A percentile compares a stretch with the other conserved stretches of the same genome.
Conservation (phyloP, 371 early-diverging fungal species). For the Umbelopsis sp. region DNA sequence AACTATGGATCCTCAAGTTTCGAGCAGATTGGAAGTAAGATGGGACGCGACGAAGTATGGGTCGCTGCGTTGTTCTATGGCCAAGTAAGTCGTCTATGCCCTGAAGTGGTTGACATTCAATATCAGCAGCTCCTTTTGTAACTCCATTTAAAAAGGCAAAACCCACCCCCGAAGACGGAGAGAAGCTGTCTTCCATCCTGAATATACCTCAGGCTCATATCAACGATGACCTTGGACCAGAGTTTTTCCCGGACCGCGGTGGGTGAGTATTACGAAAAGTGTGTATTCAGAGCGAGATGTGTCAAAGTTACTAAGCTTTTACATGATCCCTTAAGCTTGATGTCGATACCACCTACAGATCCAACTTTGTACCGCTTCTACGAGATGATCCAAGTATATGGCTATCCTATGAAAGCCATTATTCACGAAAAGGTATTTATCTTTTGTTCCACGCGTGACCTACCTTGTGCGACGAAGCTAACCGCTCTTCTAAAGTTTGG, state of each 20-base stretch:
- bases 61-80: slow-evolving; percentile 75
- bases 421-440: slow-evolving; percentile 60
- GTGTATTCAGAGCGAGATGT: not conserved
- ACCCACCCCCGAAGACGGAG: slow-evolving; percentile 51
- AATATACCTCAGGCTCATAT: slow-evolving; percentile 60
- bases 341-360: slow-evolving; percentile 52
- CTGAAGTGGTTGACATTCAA: not conserved
- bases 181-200: slow-evolving; percentile 51
- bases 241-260: slow-evolving; percentile 62
- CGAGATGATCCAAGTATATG: slow-evolving; percentile 61
- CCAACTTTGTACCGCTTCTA: slow-evolving; percentile 59
- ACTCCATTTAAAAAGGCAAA: slow-evolving; percentile 41
- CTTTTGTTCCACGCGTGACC: not conserved
- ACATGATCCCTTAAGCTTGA: slow-evolving; percentile 30
- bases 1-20: slow-evolving; percentile 40
- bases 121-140: not conserved
- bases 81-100: slow-evolving; percentile 38
- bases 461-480: not conserved
- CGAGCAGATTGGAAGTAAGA: slow-evolving; percentile 57
- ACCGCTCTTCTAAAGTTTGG: slow-evolving; percentile 42
- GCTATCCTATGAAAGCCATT: slow-evolving; percentile 55
- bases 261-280: slow-evolving; percentile 31
- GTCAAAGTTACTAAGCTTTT: not conserved
- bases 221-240: slow-evolving; percentile 52
- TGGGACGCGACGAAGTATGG: slow-evolving; percentile 69